phyloP scores from a whole-genome alignment of 2,329 filamentous ascomycete genomes.

The Lachnellula cervina region DNA sequence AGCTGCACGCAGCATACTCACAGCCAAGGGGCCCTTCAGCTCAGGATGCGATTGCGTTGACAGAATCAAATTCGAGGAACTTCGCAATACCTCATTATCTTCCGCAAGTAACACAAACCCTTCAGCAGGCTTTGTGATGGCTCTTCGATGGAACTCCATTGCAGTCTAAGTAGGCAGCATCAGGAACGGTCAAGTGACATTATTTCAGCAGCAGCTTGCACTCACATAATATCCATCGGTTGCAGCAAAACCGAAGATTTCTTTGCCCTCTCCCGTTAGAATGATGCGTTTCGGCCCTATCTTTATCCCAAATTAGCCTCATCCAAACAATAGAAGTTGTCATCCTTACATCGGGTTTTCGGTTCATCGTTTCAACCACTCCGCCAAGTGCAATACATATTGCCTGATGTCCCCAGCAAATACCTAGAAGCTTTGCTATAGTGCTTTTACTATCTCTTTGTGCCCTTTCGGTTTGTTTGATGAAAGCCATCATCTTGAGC shows the following conservation, averaged over 20 bases:
- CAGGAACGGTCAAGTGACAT: neutral
- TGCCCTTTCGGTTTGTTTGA: slow-evolving; percentile 29
- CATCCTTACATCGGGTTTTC: neutral
- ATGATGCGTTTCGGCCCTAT: slow-evolving; percentile 35
- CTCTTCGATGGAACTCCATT: slow-evolving; percentile 39
- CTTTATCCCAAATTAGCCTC: slow-evolving; percentile 27
- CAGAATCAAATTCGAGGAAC: neutral
- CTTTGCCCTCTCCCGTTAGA: slow-evolving; percentile 35
- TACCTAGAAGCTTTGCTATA: slow-evolving; percentile 33
- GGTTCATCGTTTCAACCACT: slow-evolving; percentile 34
- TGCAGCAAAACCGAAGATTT: slow-evolving; percentile 33
- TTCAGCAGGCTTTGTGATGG: neutral
- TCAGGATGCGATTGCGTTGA: slow-evolving; percentile 1
- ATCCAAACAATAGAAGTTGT: neutral
- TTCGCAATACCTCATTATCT: neutral
- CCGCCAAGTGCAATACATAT: slow-evolving; percentile 37
- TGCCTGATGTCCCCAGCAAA: slow-evolving; percentile 44
- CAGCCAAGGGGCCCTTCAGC: neutral
- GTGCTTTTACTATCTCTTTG: slow-evolving; percentile 13
- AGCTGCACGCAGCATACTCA: neutral
- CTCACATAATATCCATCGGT: slow-evolving; percentile 28
- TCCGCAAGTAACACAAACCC: neutral
- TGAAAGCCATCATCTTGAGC: slow-evolving; percentile 37
- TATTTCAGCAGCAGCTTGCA: neutral
- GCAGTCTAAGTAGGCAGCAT: neutral